Conservation (phyloP, 2,329 filamentous ascomycete genomes). For the Drechslerella stenobrocha region DNA sequence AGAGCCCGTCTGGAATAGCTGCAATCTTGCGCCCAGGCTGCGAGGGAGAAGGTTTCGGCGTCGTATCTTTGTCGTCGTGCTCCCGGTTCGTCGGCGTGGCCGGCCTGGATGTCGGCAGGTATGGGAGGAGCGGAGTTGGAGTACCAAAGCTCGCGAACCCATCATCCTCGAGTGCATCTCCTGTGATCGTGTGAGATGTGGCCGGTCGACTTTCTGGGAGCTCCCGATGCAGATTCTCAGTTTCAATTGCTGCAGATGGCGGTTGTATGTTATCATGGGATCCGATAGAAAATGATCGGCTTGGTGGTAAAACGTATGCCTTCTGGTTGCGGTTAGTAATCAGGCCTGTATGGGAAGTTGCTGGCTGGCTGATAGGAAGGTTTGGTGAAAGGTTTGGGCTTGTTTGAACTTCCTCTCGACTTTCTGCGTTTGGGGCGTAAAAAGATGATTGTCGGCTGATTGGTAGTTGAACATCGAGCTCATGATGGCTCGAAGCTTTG, state of each 20-base stretch:
- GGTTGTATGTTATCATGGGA: not conserved
- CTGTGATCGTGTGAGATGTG: slow-evolving; percentile 7
- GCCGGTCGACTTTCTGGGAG: slow-evolving; percentile 21
- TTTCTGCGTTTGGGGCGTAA: not conserved
- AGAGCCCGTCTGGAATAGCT: slow-evolving; percentile 8
- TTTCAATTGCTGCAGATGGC: not conserved
- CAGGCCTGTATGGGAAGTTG: slow-evolving; percentile 10
- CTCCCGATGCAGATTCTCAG: not conserved
- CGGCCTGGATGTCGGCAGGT: slow-evolving; percentile 10
- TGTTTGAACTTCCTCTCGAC: too few relatives aligned
- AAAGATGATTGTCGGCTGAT: slow-evolving; percentile 41
- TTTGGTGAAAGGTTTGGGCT: not conserved
- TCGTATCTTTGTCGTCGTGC: slow-evolving; percentile 23
- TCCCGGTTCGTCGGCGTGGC: slow-evolving; percentile 9
- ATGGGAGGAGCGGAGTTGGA: not conserved
- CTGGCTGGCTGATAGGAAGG: slow-evolving; percentile 27
- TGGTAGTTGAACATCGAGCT: slow-evolving; percentile 22
- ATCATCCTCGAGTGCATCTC: not conserved
- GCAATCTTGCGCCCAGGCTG: slow-evolving; percentile 8
- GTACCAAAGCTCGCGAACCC: too few relatives aligned
- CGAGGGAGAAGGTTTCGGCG: slow-evolving; percentile 31
- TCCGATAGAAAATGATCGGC: slow-evolving; percentile 21
- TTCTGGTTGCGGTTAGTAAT: not conserved
- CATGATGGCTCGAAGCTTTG: slow-evolving; percentile 7
- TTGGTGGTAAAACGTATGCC: slow-evolving; percentile 14